Evolutionary conservation across 148 eudicot species (phyloP).

Genomic region (Pharnaceum exiguum): DNA sequence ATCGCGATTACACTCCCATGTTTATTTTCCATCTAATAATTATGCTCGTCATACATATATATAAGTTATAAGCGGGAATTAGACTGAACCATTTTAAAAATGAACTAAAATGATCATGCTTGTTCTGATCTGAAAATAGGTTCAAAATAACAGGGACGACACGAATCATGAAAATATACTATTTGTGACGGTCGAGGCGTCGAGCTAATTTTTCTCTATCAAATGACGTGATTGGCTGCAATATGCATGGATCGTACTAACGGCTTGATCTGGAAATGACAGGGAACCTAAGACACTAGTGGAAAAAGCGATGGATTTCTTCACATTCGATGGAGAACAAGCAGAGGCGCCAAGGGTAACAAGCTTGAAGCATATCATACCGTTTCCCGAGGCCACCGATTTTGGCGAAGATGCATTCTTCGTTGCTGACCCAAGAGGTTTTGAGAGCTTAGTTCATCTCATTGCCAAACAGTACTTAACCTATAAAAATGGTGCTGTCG

Average conservation of each 20-base stretch:
- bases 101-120: too few species aligned
- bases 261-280: neutral
- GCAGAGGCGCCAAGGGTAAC: slow-evolving; percentile 28
- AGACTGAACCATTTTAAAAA: too few species aligned
- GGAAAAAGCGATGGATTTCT: slow-evolving; percentile 22
- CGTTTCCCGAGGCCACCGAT: slow-evolving; percentile 9
- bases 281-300: slow-evolving; percentile 23
- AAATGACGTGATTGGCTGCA: too few species aligned
- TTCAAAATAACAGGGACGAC: too few species aligned
- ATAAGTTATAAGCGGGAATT: too few species aligned
- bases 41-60: too few species aligned
- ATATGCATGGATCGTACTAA: too few species aligned
- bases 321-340: slow-evolving; percentile 21
- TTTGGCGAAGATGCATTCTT: slow-evolving; percentile 22
- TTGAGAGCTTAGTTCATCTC: slow-evolving; percentile 31
- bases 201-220: neutral
- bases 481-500: slow-evolving; percentile 2
- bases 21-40: too few species aligned
- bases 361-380: slow-evolving; percentile 27
- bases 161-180: too few species aligned
- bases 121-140: too few species aligned
- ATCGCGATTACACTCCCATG: too few species aligned
- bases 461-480: slow-evolving; percentile 23
- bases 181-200: too few species aligned
- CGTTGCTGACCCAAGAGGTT: slow-evolving; percentile 31